Evolutionary conservation across 148 eudicot genomes (phyloP), one percentile per base, ranked within the genome.

Genomic region (Persicaria tinctoria): DNA sequence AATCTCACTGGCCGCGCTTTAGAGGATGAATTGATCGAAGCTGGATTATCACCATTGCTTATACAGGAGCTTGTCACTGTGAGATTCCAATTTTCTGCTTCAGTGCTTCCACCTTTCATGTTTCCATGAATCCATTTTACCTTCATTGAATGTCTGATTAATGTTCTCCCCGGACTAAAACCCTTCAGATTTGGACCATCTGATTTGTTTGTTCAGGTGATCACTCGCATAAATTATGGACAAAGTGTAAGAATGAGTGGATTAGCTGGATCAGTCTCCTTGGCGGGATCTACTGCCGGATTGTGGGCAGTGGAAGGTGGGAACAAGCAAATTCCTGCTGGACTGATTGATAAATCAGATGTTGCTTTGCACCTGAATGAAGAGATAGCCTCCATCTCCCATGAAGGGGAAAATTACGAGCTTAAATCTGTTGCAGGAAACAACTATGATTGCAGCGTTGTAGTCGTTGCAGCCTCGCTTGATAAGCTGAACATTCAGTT

Each of bases 281-380:
- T 94, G 84, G 98, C 96, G 17, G 98, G 98, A 49, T 86, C 96
- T 76, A 97, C 89, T 12, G 93, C 88, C 46, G 91, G 89, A 17
- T 82, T 90, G 73, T 94, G 97, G 97, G 78, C 97, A 38, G 75
- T 94, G 80, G 88, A 91, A 84, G 97, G 96, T 72, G 98, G 98
- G 45, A 94, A 94, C 75, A 23, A 93, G 90, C 96, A 91, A 80
- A 83, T 94, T 83, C 92, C 90, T 77, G 85, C 86, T 54, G 92
- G 96, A 76, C 83, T 94, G 75, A 80, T 94, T 44, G 84, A 87
- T 54, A 79, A 56, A 18, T 94, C 96, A 68, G 80, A 86, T 78
- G 96, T 89, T 70, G 73, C 62, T 12, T 79, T 92, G 84, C 97
- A 94, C 75, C 85, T 94, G 54, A 68, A 83, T 51, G 97, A 91